Conservation (phyloP, 2,329 filamentous ascomycete genomes). For the Exophiala viscosa region DNA sequence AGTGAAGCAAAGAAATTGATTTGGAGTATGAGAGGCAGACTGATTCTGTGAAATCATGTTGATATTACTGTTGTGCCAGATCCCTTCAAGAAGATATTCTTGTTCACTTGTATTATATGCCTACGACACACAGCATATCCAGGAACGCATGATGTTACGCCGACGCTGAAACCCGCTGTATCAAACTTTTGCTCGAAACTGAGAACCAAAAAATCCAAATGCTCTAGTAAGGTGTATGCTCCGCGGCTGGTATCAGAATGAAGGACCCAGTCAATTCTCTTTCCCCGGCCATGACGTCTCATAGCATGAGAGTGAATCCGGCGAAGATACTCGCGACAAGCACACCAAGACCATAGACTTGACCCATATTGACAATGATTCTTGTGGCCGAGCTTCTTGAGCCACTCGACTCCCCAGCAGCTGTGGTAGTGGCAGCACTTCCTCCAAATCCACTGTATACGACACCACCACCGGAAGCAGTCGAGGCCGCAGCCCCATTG, state of each 20-base stretch:
- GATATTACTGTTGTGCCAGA: too few relatives aligned
- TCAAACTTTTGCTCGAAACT: slow-evolving; percentile 6
- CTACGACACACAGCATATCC: too few relatives aligned
- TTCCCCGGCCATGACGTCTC: slow-evolving; percentile 19
- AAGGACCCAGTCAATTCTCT: too few relatives aligned
- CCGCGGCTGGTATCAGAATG: too few relatives aligned
- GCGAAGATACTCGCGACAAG: slow-evolving; percentile 55
- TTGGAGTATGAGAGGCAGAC: too few relatives aligned
- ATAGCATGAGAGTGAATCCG: slow-evolving; percentile 56
- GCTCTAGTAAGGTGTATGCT: not conserved
- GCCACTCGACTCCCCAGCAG: slow-evolving; percentile 19
- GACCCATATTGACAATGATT: slow-evolving; percentile 50
- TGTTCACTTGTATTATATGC: too few relatives aligned
- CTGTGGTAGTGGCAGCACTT: slow-evolving; percentile 30
- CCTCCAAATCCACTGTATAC: slow-evolving; percentile 47
- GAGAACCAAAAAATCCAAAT: slow-evolving; percentile 1
- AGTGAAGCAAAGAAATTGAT: too few relatives aligned
- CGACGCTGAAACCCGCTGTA: not conserved
- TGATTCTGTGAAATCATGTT: too few relatives aligned
- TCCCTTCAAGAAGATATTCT: too few relatives aligned
- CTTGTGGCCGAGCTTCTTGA: slow-evolving; percentile 30
- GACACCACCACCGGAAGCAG: slow-evolving; percentile 32
- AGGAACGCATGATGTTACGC: not conserved
- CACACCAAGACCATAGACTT: slow-evolving; percentile 54
- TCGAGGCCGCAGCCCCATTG: slow-evolving; percentile 32